A percentile compares a stretch with the other conserved stretches of the same genome.
Evolutionary conservation across 306 rosid genomes (phyloP).

Genomic region (Corylus americana): DNA sequence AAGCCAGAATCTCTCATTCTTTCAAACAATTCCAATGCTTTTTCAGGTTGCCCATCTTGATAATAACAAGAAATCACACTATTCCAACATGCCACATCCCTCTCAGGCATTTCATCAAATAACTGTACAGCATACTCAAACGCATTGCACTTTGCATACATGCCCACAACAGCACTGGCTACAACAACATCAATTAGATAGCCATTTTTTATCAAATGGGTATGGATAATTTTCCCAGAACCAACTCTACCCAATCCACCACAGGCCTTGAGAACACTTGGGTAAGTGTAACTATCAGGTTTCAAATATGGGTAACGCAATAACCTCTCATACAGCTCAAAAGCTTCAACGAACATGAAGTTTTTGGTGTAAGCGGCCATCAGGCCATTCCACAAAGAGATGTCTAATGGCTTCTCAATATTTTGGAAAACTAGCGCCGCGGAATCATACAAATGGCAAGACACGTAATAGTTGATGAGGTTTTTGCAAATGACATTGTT

Average conservation of each 20-base stretch:
- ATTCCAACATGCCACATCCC: slow-evolving; percentile 88
- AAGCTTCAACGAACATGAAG: slow-evolving; percentile 59
- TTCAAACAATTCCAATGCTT: slow-evolving; percentile 52
- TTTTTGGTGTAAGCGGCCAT: slow-evolving; percentile 69
- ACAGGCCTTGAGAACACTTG: slow-evolving; percentile 75
- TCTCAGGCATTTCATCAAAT: slow-evolving; percentile 73
- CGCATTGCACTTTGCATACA: slow-evolving; percentile 68
- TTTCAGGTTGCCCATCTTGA: slow-evolving; percentile 55
- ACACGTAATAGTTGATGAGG: slow-evolving; percentile 60
- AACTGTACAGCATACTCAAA: slow-evolving; percentile 45
- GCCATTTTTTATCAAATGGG: slow-evolving; percentile 60
- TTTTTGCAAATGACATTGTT: slow-evolving; percentile 46
- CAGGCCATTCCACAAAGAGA: slow-evolving; percentile 74
- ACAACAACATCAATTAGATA: slow-evolving; percentile 54
- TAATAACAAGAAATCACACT: slow-evolving; percentile 69
- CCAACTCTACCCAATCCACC: slow-evolving; percentile 49
- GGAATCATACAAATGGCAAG: slow-evolving; percentile 40
- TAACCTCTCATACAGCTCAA: slow-evolving; percentile 51
- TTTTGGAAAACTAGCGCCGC: slow-evolving; percentile 57
- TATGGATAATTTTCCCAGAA: slow-evolving; percentile 54
- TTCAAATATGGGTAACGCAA: slow-evolving; percentile 34
- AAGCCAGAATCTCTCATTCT: slow-evolving; percentile 61
- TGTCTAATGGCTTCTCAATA: slow-evolving; percentile 41
- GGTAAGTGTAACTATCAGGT: slow-evolving; percentile 69
- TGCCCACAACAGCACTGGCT: slow-evolving; percentile 58